phyloP scores from a whole-genome alignment of 805 yeast genomes.

The Hanseniaspora valbyensis region DNA sequence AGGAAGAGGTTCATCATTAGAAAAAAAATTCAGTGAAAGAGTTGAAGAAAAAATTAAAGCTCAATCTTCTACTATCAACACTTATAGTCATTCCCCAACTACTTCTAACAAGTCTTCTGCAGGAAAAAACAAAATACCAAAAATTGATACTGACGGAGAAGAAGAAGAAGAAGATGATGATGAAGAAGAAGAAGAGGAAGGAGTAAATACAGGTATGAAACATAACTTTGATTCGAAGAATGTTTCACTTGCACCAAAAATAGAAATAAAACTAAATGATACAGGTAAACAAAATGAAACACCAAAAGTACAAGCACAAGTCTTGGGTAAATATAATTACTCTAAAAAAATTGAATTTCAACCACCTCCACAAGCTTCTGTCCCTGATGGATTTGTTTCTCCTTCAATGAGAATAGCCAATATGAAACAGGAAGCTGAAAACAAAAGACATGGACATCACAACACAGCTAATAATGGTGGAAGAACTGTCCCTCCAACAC shows the following conservation, averaged over 20 bases:
- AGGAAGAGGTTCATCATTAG: background rate
- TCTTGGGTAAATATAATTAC: conserved; percentile 8
- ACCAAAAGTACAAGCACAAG: background rate
- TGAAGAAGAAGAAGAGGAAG: background rate
- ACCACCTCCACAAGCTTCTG: conserved; percentile 10
- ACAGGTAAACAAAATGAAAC: background rate
- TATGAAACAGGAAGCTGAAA: conserved; percentile 4
- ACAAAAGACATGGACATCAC: background rate
- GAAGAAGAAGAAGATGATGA: background rate
- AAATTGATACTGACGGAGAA: background rate
- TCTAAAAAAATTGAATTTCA: conserved; percentile 1
- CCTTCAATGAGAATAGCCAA: conserved; percentile 2
- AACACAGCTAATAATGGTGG: background rate
- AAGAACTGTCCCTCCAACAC: background rate
- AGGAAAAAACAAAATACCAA: background rate
- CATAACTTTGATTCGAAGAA: background rate
- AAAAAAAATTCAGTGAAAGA: conserved; percentile 6
- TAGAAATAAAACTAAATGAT: background rate
- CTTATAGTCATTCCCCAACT: background rate
- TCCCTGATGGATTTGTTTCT: conserved; percentile 8
- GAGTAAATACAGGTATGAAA: background rate
- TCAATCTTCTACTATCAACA: background rate
- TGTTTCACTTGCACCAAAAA: background rate
- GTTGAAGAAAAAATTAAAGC: conserved; percentile 12
- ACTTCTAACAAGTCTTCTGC: background rate